These are phyloP conservation scores for Kwoniella heveanensis DNA, from an alignment of 768 basidiomycete species.

Conservation along the genomic window DNA sequence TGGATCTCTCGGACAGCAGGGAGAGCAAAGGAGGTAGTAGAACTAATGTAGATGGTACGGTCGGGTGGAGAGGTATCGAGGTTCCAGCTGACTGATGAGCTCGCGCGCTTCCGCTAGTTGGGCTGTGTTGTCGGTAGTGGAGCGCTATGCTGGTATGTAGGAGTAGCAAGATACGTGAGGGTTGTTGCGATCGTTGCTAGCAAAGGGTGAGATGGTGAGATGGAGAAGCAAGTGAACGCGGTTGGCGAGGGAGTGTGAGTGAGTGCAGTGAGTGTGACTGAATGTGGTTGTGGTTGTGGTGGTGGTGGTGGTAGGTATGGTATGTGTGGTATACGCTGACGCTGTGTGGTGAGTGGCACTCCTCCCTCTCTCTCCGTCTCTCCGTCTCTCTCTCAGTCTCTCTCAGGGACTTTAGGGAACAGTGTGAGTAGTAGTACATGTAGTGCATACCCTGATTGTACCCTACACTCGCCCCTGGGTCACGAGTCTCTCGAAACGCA, in stretches of 20 bases:
- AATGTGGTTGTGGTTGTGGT: neutral
- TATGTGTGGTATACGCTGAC: neutral
- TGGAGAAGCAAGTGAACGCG: neutral
- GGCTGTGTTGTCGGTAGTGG: neutral
- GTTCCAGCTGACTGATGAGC: neutral
- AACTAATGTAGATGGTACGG: neutral
- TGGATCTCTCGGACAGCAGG: neutral
- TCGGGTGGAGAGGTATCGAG: neutral
- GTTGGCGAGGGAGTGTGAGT: neutral
- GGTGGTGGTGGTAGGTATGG: neutral
- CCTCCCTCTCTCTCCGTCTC: too few species aligned
- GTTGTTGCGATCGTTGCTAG: neutral
- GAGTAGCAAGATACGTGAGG: neutral
- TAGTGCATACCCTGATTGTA: neutral
- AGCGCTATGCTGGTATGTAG: neutral
- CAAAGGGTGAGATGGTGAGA: neutral
- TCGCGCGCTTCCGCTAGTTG: neutral
- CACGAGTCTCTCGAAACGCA: slow-evolving; percentile 1
- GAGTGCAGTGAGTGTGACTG: neutral
- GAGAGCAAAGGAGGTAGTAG: neutral
- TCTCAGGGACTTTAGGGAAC: neutral
- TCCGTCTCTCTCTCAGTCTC: too few species aligned
- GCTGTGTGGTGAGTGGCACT: slow-evolving; percentile 1
- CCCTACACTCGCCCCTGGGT: neutral
- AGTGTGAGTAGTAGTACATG: too few species aligned